Percentiles rank a stretch among this genome's conserved stretches.
These are phyloP conservation scores for Paraglomus brasilianum DNA, from an alignment of 192 early-diverging fungal species.

Conservation along the genomic window DNA sequence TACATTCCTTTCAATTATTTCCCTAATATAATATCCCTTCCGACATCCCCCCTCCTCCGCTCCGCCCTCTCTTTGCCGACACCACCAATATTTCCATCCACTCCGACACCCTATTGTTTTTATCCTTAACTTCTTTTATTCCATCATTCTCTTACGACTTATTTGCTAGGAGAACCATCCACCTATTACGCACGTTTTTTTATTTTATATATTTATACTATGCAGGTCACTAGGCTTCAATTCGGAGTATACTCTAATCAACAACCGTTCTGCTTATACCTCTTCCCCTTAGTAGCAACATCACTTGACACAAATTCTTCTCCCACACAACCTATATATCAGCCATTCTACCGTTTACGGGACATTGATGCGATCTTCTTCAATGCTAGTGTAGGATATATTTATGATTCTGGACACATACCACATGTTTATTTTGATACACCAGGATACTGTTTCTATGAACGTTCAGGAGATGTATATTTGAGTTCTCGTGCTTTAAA, in stretches of 20 bases:
- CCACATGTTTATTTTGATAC: slow-evolving; percentile 31
- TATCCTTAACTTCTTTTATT: neutral
- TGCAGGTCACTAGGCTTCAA: slow-evolving; percentile 29
- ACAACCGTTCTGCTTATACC: slow-evolving; percentile 30
- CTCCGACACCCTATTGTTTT: neutral
- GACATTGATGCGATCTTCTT: slow-evolving; percentile 34
- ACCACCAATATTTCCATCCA: neutral
- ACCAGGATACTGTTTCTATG: slow-evolving; percentile 27
- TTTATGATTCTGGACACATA: slow-evolving; percentile 27
- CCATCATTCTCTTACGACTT: neutral
- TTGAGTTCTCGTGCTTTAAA: slow-evolving; percentile 33
- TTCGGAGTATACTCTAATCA: slow-evolving; percentile 31
- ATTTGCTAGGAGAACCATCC: neutral
- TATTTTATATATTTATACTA: slow-evolving; percentile 4
- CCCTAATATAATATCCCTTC: neutral
- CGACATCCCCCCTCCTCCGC: slow-evolving; percentile 3
- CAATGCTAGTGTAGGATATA: slow-evolving; percentile 3
- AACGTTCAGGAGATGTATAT: slow-evolving; percentile 38
- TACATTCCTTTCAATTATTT: slow-evolving; percentile 17
- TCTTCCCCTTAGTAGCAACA: slow-evolving; percentile 26
- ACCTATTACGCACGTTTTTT: slow-evolving; percentile 18
- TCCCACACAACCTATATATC: slow-evolving; percentile 1
- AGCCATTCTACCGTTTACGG: slow-evolving; percentile 26
- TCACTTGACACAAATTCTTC: slow-evolving; percentile 4
- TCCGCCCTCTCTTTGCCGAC: neutral